phyloP scores from a whole-genome alignment of 306 rosid genomes.

The Vigna mungo region DNA sequence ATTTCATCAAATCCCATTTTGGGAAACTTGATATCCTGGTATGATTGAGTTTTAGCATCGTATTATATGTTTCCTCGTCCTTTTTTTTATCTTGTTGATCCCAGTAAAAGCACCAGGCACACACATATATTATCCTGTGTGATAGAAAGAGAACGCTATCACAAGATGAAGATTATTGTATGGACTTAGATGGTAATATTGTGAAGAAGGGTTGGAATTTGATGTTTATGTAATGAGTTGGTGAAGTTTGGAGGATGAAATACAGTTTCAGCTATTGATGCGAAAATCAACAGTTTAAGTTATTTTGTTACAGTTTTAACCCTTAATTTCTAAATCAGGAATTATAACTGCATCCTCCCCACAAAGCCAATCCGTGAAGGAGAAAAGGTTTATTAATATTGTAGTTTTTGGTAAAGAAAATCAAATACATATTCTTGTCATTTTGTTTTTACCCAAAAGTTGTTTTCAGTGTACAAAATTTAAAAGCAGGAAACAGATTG shows the following conservation, averaged over 20 bases:
- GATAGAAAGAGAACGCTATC: background rate
- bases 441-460: no score
- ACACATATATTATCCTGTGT: background rate
- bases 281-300: background rate
- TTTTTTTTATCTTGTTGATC: background rate
- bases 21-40: constrained; percentile 56
- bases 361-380: background rate
- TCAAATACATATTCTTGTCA: background rate
- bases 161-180: background rate
- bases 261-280: background rate
- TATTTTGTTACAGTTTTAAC: background rate
- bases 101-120: background rate
- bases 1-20: constrained; percentile 37
- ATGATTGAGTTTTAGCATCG: background rate
- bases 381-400: background rate
- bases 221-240: background rate
- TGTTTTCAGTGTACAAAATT: no score
- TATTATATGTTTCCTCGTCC: background rate
- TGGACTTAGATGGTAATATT: background rate
- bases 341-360: background rate
- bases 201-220: background rate
- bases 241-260: background rate
- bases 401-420: background rate
- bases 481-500: no score
- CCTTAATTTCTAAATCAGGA: background rate